Percentiles rank a stretch among this genome's conserved stretches.
These are phyloP conservation scores for Trametes versicolor DNA, from an alignment of 1,284 basidiomycete species.

Conservation along the genomic window DNA sequence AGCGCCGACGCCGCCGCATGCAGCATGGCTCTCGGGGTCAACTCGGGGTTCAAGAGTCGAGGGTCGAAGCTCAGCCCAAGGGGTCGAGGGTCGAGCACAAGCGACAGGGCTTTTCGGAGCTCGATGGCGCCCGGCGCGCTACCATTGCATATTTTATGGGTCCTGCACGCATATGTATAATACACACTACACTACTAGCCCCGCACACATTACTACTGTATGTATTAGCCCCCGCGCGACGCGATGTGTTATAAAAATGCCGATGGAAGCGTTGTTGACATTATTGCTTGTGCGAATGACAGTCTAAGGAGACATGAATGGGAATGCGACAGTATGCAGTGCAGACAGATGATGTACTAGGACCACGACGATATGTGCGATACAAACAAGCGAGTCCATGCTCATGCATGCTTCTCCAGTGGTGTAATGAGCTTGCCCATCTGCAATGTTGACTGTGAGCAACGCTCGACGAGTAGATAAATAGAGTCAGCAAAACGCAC, in stretches of 20 bases:
- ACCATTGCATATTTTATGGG: slow-evolving; percentile 2
- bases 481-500: slow-evolving; percentile 48
- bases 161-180: slow-evolving; percentile 9
- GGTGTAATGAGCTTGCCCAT: slow-evolving; percentile 45
- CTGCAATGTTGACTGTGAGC: slow-evolving; percentile 26
- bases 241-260: background rate
- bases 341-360: background rate
- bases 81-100: background rate
- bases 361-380: slow-evolving; percentile 4
- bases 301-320: background rate
- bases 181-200: background rate
- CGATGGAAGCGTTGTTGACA: background rate
- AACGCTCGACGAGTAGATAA: background rate
- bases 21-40: too few relatives aligned
- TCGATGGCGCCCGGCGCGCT: background rate
- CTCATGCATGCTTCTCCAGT: slow-evolving; percentile 40
- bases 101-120: background rate
- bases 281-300: background rate
- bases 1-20: background rate
- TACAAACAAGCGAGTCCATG: background rate
- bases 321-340: background rate
- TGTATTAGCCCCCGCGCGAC: background rate
- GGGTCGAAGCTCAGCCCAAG: background rate
- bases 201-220: slow-evolving; percentile 1
- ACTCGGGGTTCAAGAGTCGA: background rate